phyloP scores from a whole-genome alignment of 768 basidiomycete genomes.

The Scleroderma bovista region DNA sequence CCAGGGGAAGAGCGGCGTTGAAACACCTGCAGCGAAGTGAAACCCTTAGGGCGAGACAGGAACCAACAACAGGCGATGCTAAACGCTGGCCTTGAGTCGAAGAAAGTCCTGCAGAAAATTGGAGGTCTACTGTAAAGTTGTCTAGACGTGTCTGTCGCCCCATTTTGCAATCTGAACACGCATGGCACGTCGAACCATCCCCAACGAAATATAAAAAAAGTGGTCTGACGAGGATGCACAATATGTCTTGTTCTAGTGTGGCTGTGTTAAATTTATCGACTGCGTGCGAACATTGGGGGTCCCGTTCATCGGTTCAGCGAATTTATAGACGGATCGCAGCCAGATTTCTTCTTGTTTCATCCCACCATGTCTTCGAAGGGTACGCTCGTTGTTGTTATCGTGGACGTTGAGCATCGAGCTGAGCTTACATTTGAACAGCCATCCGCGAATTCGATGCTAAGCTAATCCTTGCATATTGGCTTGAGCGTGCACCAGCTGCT shows the following conservation, averaged over 20 bases:
- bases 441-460: constrained; percentile 99
- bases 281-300: constrained; percentile 27
- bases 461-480: constrained; percentile 96
- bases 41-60: too few species aligned
- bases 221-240: background rate
- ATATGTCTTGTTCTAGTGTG: constrained; percentile 8
- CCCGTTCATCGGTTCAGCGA: background rate
- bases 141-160: too few species aligned
- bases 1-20: too few species aligned
- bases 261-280: constrained; percentile 24
- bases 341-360: constrained; percentile 1
- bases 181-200: background rate
- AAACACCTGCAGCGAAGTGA: too few species aligned
- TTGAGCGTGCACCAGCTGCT: constrained; percentile 81
- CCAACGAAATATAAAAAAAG: constrained; percentile 1
- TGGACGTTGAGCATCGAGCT: background rate
- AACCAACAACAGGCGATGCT: background rate
- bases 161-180: too few species aligned
- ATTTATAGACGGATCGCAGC: background rate
- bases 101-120: too few species aligned
- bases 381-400: constrained; percentile 1
- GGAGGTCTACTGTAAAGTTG: too few species aligned
- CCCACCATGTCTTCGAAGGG: constrained; percentile 30
- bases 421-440: constrained; percentile 37
- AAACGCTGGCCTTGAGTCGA: too few species aligned